phyloP scores from a whole-genome alignment of 805 yeast genomes.

The Saccharomycopsis fibuligera region DNA sequence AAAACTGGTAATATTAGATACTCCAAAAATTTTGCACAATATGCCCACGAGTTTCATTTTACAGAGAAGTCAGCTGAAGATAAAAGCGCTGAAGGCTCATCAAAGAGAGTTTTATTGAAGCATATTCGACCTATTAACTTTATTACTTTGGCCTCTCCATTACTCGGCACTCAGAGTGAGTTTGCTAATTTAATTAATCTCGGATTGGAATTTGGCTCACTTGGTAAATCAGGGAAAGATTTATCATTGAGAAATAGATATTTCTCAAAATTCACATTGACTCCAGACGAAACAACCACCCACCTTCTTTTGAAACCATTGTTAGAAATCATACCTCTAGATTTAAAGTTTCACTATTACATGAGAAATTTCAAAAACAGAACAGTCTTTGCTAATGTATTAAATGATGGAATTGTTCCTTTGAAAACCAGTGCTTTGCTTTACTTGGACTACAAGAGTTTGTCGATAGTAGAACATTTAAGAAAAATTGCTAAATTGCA shows the following conservation, averaged over 20 bases:
- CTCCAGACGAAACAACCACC: slow-evolving; percentile 15
- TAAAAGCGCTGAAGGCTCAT: neutral
- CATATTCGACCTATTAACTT: slow-evolving; percentile 57
- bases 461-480: slow-evolving; percentile 38
- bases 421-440: slow-evolving; percentile 81
- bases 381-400: slow-evolving; percentile 82
- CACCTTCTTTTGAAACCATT: slow-evolving; percentile 44
- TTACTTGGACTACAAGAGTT: slow-evolving; percentile 79
- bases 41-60: too few relatives aligned
- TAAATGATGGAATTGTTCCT: slow-evolving; percentile 95
- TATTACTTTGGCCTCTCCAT: slow-evolving; percentile 80
- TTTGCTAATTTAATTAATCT: slow-evolving; percentile 80
- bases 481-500: slow-evolving; percentile 19
- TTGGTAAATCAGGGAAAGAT: slow-evolving; percentile 93
- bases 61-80: too few relatives aligned
- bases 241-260: slow-evolving; percentile 53
- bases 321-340: slow-evolving; percentile 66
- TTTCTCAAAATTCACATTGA: slow-evolving; percentile 23
- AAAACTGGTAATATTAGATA: slow-evolving; percentile 7
- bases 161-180: slow-evolving; percentile 81
- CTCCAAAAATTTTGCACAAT: neutral
- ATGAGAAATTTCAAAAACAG: slow-evolving; percentile 60
- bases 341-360: slow-evolving; percentile 36
- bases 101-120: slow-evolving; percentile 7
- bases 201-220: slow-evolving; percentile 79